Evolutionary conservation across 768 basidiomycete species (phyloP).

Genomic region (Epithele typhae): DNA sequence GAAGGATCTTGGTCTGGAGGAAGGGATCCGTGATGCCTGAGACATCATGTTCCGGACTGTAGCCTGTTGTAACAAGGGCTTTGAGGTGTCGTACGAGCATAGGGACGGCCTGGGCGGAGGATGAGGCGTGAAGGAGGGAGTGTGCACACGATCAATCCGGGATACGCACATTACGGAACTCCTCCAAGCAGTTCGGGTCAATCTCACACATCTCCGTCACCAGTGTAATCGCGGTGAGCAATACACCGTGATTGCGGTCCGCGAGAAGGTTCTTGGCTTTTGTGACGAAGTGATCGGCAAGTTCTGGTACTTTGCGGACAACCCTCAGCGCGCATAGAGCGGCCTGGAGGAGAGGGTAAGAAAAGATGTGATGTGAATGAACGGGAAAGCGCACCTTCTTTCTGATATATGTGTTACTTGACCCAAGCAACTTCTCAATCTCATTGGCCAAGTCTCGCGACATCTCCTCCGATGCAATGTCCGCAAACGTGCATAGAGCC

Average conservation of each 20-base stretch:
- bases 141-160: neutral
- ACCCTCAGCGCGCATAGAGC: conserved; percentile 93
- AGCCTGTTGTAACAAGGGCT: conserved; percentile 91
- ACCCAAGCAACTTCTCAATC: conserved; percentile 95
- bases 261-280: conserved; percentile 90
- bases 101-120: conserved; percentile 67
- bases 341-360: conserved; percentile 48
- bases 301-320: conserved; percentile 93
- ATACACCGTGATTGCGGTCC: conserved; percentile 95
- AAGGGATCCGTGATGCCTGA: conserved; percentile 99
- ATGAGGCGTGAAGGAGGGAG: too few species aligned
- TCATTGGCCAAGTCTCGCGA: conserved; percentile 96
- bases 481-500: conserved; percentile 96
- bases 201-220: conserved; percentile 91
- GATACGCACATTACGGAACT: conserved; percentile 82
- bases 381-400: conserved; percentile 70
- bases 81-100: conserved; percentile 94
- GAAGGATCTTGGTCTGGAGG: conserved; percentile 89
- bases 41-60: conserved; percentile 98
- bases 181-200: conserved; percentile 67
- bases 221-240: conserved; percentile 90
- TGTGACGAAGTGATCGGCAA: conserved; percentile 84
- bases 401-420: conserved; percentile 97
- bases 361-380: neutral
- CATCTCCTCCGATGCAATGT: conserved; percentile 99